Conservation (phyloP, 306 rosid genomes). For the Canavalia gladiata region DNA sequence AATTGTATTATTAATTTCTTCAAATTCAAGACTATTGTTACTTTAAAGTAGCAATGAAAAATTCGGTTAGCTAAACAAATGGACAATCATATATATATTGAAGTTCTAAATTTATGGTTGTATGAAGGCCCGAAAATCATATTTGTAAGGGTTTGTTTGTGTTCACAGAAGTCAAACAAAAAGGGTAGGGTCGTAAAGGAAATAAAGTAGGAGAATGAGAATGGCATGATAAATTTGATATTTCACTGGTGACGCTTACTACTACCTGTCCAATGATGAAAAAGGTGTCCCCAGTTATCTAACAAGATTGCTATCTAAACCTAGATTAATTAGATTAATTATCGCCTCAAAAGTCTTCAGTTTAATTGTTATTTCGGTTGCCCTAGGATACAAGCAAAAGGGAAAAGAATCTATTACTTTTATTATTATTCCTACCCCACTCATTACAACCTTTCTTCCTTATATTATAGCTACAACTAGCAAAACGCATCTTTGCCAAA, state of each 20-base stretch:
- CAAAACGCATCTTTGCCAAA: conserved; percentile 14
- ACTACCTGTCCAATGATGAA: conserved; percentile 34
- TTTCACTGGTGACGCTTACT: conserved; percentile 27
- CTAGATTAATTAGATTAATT: conserved; percentile 35
- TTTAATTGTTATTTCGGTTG: conserved; percentile 42
- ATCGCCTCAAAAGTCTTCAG: conserved; percentile 49
- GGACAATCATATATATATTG: neutral
- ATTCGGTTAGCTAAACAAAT: conserved; percentile 39
- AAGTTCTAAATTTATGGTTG: neutral
- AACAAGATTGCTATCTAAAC: conserved; percentile 37
- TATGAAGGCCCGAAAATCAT: conserved; percentile 36
- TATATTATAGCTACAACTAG: conserved; percentile 31
- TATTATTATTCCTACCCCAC: conserved; percentile 52
- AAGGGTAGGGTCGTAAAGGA: conserved; percentile 37
- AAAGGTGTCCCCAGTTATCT: conserved; percentile 42
- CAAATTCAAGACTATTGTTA: neutral
- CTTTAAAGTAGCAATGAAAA: conserved; percentile 13
- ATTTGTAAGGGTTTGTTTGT: conserved; percentile 40
- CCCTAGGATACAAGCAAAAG: conserved; percentile 44
- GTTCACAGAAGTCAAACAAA: conserved; percentile 52
- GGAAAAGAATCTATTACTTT: conserved; percentile 41
- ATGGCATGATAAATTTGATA: conserved; percentile 35
- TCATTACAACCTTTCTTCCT: neutral
- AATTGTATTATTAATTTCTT: neutral
- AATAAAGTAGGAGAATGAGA: conserved; percentile 38